phyloP scores from a whole-genome alignment of 805 yeast species.

The Teunomyces atbi region DNA sequence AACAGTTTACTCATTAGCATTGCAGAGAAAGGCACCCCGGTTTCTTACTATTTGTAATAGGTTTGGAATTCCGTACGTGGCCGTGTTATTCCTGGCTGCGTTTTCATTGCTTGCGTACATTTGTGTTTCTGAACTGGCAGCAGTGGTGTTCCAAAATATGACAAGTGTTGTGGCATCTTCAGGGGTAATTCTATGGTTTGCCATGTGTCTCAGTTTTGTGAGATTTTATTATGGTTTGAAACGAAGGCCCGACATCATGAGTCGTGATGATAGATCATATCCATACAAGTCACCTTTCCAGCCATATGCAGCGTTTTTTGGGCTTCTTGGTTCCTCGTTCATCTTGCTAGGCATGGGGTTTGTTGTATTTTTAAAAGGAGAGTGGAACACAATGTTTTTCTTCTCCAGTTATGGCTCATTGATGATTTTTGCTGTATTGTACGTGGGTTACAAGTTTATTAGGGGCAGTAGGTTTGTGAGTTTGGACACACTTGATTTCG shows the following conservation, averaged over 20 bases:
- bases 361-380: constrained; percentile 53
- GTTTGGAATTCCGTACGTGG: constrained; percentile 68
- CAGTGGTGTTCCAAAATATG: constrained; percentile 63
- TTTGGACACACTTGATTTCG: constrained; percentile 74
- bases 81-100: constrained; percentile 62
- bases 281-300: constrained; percentile 72
- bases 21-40: constrained; percentile 59
- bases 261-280: constrained; percentile 59
- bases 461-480: constrained; percentile 65
- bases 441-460: constrained; percentile 53
- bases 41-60: constrained; percentile 58
- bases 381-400: constrained; percentile 62
- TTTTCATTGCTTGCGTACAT: constrained; percentile 63
- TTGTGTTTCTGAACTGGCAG: constrained; percentile 56
- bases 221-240: constrained; percentile 64
- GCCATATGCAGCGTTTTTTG: constrained; percentile 65
- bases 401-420: constrained; percentile 65
- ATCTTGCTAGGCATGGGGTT: constrained; percentile 60
- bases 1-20: constrained; percentile 40
- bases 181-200: constrained; percentile 77
- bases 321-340: constrained; percentile 51
- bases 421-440: constrained; percentile 51
- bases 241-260: constrained; percentile 60
- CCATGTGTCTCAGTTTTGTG: constrained; percentile 63
- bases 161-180: constrained; percentile 70